Evolutionary conservation across 2,329 filamentous ascomycete genomes (phyloP), one percentile per base, ranked within the genome.

Genomic region (Cladophialophora psammophila): DNA sequence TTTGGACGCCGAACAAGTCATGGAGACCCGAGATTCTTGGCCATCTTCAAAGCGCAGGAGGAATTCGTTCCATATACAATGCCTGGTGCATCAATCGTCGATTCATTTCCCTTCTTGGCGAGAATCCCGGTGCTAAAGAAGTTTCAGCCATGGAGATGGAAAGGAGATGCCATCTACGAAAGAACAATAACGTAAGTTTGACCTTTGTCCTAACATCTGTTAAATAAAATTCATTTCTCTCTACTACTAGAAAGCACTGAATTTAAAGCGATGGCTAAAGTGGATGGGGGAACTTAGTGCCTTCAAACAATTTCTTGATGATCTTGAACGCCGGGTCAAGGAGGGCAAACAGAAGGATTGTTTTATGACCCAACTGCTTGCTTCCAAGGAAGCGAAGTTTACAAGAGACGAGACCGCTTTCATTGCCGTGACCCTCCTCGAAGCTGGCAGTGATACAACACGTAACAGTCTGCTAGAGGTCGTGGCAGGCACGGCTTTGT

Each of bases 1-100:
- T 85, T 85, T 69, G 83, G 84, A 0, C 81, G 83, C 64, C 79
- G 82, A 6, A 81, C 84, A 35, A 52, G 42, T 31, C 79, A 61
- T 4, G n/a, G 48, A 12, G 61, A 68, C 52, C 61, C 42, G 13
- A 18, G 77, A 64, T 72, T 75, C 3, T 70, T 64, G 4, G 59
- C 74, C 18, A 74, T 80, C 56, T 73, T 80, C 10, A 75, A 75
- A 5, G 76, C 79, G 20, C 62, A 77, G 34, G 77, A 81, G 64
- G 71, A 75, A n/a, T 73, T 77, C 31, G 75, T 76, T 8, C 76
- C 73, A 7, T 67, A 72, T 15, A 80, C 81, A 67, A 54, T 54
- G 52, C 52, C 52, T 7, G 52, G n/a, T 2, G 65, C 80, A 55
- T 75, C 74, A 65, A n/a, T 82, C 26, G 82, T 81, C 18, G 83